Percentiles rank a stretch among this genome's conserved stretches.
Conservation (phyloP, 106 monocot genomes). For the Dendrobium nobile region DNA sequence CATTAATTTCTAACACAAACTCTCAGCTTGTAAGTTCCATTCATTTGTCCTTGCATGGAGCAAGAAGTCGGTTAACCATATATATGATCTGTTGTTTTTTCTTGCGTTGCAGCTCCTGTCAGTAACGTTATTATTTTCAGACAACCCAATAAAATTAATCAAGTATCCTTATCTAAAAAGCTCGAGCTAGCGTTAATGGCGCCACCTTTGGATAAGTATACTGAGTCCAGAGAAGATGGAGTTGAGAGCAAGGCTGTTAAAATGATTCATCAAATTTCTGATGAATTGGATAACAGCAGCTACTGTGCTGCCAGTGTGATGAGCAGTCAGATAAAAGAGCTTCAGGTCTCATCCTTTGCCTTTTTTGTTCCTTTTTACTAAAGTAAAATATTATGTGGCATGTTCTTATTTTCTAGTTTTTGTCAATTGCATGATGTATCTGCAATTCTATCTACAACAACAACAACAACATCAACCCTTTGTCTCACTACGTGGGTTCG, state of each 20-base stretch:
- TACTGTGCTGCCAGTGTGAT: constrained; percentile 45
- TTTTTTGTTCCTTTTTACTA: not conserved
- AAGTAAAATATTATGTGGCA: not conserved
- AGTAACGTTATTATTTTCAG: constrained; percentile 67
- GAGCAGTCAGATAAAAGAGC: constrained; percentile 53
- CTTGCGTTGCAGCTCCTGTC: constrained; percentile 46
- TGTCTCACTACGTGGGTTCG: no score
- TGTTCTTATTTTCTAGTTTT: no score
- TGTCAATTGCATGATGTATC: no score
- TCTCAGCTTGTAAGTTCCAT: not conserved
- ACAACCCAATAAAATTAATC: constrained; percentile 17
- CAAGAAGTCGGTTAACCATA: no score
- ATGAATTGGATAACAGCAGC: constrained; percentile 18
- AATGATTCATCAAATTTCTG: constrained; percentile 11
- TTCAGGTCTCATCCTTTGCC: constrained; percentile 41
- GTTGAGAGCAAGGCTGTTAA: constrained; percentile 26
- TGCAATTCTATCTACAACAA: no score
- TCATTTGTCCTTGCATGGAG: not conserved
- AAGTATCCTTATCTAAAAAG: constrained; percentile 28
- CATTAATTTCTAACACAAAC: not conserved
- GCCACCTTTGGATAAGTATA: constrained; percentile 51
- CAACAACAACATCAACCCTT: no score
- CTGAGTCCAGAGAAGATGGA: constrained; percentile 27
- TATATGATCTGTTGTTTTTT: not conserved
- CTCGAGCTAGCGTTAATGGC: constrained; percentile 24